Percentiles rank a stretch among this genome's conserved stretches.
These are phyloP conservation scores for Pythium angustatum DNA, from an alignment of 352 stramenopile species.

Conservation along the genomic window DNA sequence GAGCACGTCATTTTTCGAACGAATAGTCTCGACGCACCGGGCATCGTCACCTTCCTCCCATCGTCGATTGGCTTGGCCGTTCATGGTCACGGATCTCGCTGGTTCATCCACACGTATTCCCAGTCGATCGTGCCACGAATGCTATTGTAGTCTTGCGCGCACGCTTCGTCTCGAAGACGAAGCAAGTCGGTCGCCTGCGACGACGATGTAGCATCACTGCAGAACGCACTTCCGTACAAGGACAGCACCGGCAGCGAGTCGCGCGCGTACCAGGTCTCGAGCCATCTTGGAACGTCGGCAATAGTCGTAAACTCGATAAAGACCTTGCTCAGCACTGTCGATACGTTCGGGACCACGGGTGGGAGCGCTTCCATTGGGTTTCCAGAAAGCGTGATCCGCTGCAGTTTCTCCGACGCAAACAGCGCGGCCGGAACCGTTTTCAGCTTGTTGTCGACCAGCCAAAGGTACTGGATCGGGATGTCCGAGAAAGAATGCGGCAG, in stretches of 20 bases:
- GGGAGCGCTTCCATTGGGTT: background rate
- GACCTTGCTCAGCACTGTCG: background rate
- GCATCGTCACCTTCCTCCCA: background rate
- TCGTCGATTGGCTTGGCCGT: background rate
- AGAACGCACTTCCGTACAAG: background rate
- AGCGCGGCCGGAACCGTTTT: background rate
- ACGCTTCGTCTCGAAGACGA: background rate
- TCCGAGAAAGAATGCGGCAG: background rate
- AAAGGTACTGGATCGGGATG: background rate
- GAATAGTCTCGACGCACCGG: too few species aligned
- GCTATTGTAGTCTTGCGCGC: background rate
- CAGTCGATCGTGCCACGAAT: conserved; percentile 2
- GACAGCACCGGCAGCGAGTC: background rate
- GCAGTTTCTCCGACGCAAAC: background rate
- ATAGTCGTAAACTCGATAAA: background rate
- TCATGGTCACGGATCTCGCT: background rate
- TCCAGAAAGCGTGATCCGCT: background rate
- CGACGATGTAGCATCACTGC: background rate
- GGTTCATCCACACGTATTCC: conserved; percentile 1
- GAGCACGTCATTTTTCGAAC: too few species aligned
- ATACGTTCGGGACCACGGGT: background rate
- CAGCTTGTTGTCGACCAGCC: conserved; percentile 5
- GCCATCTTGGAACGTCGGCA: background rate
- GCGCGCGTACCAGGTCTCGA: background rate
- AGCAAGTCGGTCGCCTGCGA: too few species aligned